Evolutionary conservation across 2,329 filamentous ascomycete genomes (phyloP), one percentile per base, ranked within the genome.

Genomic region (Calonectria naviculata): DNA sequence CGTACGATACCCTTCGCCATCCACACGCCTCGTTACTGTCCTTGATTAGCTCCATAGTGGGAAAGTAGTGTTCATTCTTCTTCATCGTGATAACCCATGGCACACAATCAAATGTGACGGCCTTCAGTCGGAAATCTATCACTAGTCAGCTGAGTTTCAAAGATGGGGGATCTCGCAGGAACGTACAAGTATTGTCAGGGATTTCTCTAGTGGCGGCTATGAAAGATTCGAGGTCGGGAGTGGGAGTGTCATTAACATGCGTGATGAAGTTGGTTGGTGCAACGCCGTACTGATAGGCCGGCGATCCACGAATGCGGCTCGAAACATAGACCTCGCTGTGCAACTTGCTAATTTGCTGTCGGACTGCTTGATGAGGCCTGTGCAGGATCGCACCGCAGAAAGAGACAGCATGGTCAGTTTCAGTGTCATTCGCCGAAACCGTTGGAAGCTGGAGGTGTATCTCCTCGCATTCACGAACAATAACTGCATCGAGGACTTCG

Each of bases 41-140:
- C 81, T 92, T 93, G 82, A 91, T 89, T 88, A 91, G 92, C 78
- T 93, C 92, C 82, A 91, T 89, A 0, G 91, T 93, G 0, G 92
- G 91, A 83, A 93, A 93, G 82, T 99, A 99, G 84, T 99, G 97
- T 81, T 99, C 96, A 78, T 98, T 98, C 90, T 98, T 98, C 91
- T 99, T 99, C 94, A 99, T 98, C 10, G 97, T 99, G 44, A 97
- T 94, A n/a, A 99, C 95, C 95, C 97, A 99, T 4, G 96, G 96
- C 12, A 99, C 95, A 79, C 97, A 97, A 83, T 99, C 97, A 80
- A 99, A 99, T 0, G 97, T 98, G 82, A 98, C 95, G n/a, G 97
- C 95, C 82, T 96, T 95, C 65, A 99, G 88, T 21, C 97, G 92
- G 91, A 99, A 99, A 84, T 99, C 91, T 93, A 68, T 36, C n/a